Base-by-base conservation (phyloP, 2,329 filamentous ascomycete species). In the Colletotrichum viniferum region DNA sequence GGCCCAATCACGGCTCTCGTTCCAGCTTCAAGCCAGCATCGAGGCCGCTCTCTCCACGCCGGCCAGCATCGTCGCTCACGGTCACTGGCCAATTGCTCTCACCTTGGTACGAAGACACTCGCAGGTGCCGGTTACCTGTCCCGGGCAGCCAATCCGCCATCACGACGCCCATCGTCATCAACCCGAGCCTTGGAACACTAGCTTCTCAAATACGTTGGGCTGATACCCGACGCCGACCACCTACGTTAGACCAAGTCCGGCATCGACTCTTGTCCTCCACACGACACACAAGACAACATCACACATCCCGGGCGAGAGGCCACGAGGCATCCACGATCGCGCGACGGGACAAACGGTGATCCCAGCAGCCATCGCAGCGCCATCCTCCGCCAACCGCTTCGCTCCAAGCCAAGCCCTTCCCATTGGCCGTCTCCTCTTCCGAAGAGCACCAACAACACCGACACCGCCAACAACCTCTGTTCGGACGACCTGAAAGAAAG, bases 281-380 rank as follows among this genome's bases (percentile, higher is more conserved):
- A 52, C 43, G 6, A 52, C 43, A 52, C 43, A 52, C 43, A 52
- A 21, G 43, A 52, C 43, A 52, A 52, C n/a, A 52, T 52, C 43
- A 52, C 43, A 60, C 38, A 48, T 73, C 63, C 64, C 48, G 69
- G 73, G 58, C 73, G 69, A 76, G 73, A 68, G 73, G 73, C 69
- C 70, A 76, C 73, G 73, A 76, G 73, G 64, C 69, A 73, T 61
- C 64, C 73, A 76, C 73, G 73, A 76, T 69, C 58, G 60, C 71
- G 43, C 28, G 43, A 73, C 73, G 73, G 73, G 63, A 73, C 26
- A 68, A 69, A 73, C 73, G 56, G 73, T 69, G 58, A 69, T 73
- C 64, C 55, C 26, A 73, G 43, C 43, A 52, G 69, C 73, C 48
- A 52, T 73, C 56, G 62, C 63, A 52, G 12, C 43, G 43, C 43